These are phyloP conservation scores for Triadica sebifera DNA, from an alignment of 345 rosid species.

Conservation along the genomic window DNA sequence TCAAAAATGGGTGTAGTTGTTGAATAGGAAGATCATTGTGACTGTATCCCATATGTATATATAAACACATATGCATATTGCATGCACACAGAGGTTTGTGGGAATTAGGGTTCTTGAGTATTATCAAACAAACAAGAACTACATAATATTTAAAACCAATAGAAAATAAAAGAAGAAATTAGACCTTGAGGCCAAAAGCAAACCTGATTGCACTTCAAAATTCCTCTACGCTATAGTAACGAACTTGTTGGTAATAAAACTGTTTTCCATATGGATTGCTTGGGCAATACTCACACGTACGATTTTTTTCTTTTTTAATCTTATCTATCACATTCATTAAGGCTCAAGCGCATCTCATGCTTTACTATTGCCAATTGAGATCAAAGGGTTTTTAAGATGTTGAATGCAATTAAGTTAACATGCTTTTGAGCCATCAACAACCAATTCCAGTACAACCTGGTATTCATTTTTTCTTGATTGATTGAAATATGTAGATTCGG, in stretches of 20 bases:
- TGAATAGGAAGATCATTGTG: too few relatives aligned
- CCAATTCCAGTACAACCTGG: neutral
- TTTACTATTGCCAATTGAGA: neutral
- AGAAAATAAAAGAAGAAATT: neutral
- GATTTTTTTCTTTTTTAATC: neutral
- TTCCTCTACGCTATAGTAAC: neutral
- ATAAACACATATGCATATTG: too few relatives aligned
- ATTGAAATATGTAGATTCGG: conserved; percentile 4
- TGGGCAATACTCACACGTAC: neutral
- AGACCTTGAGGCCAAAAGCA: neutral
- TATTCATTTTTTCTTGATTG: conserved; percentile 1
- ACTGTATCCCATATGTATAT: too few relatives aligned
- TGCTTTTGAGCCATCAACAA: neutral
- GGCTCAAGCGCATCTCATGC: neutral
- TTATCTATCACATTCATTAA: neutral
- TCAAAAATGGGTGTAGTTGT: too few relatives aligned
- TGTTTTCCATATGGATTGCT: neutral
- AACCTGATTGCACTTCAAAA: neutral
- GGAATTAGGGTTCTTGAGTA: neutral
- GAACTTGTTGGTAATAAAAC: neutral
- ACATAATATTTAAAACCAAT: neutral
- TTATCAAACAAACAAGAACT: neutral
- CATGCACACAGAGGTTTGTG: neutral
- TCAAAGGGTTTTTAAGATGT: neutral
- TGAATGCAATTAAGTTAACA: neutral